phyloP scores from a whole-genome alignment of 306 rosid species.

The Castanea mollissima region DNA sequence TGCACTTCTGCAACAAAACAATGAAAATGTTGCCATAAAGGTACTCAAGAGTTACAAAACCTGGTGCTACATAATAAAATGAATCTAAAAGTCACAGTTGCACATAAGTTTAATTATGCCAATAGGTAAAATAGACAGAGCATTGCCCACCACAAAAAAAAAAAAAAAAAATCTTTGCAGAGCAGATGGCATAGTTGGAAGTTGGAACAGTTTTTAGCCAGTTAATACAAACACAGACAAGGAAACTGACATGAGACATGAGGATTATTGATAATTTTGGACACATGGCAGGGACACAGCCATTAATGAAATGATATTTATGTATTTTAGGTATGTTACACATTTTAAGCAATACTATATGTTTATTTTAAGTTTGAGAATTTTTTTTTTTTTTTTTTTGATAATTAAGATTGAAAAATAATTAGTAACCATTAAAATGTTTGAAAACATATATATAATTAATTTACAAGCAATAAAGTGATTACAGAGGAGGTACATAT shows the following conservation, averaged over 20 bases:
- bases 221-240: background rate
- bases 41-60: background rate
- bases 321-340: too few relatives aligned
- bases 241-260: too few relatives aligned
- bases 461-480: too few relatives aligned
- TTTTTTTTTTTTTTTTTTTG: fast-evolving
- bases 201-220: background rate
- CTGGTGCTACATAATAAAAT: background rate
- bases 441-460: too few relatives aligned
- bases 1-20: constrained; percentile 64
- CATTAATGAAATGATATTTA: too few relatives aligned
- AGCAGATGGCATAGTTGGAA: background rate
- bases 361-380: too few relatives aligned
- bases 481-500: too few relatives aligned
- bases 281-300: too few relatives aligned
- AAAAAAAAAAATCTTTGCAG: background rate
- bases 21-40: constrained; percentile 14
- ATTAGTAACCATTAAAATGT: too few relatives aligned
- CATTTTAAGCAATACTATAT: too few relatives aligned
- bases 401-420: too few relatives aligned
- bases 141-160: background rate
- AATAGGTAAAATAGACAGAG: background rate
- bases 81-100: background rate
- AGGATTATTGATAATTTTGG: too few relatives aligned
- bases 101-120: background rate